Base-by-base conservation (phyloP, 2,329 filamentous ascomycete species). In the Alternaria sp. region DNA sequence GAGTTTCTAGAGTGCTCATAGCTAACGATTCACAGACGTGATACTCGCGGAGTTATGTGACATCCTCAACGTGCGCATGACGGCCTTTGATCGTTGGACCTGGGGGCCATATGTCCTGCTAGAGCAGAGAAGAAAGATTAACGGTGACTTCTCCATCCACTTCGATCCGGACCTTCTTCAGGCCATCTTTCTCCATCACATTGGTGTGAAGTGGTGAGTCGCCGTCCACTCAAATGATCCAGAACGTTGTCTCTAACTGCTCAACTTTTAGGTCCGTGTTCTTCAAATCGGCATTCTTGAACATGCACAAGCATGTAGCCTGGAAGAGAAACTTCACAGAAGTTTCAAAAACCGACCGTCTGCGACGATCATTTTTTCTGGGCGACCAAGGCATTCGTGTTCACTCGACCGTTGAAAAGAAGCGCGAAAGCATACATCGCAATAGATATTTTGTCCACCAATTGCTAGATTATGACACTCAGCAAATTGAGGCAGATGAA, bases 151-250 rank as follows among this genome's bases (percentile, higher is more conserved):
- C 50, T 69, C 63, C 6, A 66, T 77, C 9, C 67, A 75, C 11
- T 73, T 75, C 67, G 67, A 76, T 46, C 70, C 74, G 28, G 74
- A 76, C 38, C 64, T 75, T 9, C 65, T 76, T 1, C 74, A 76
- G 45, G 71, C 74, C 2, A 75, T 77, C 22, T 77, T 77, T 41
- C 53, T 77, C 16, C 73, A 76, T 54, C 72, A 75, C 22, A 72
- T 77, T 36, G 74, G 74, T 16, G 62, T 70, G 1, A 71, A 68
- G 44, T 77, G 73, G 72, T 53, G 20, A 20, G 45, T 57, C 2
- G 10, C 16, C 5, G 6, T 4, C 6, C 8, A 9, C 25, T 12
- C 12, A 11, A 16, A 18, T 16, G n/a, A 18, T n/a, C 7, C 14
- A 25, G 25, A 41, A 1, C 5, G 9, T 11, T 41, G 18, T 16